These are phyloP conservation scores for Gossypium ekmanianum DNA, from an alignment of 345 rosid genomes.

Conservation along the genomic window DNA sequence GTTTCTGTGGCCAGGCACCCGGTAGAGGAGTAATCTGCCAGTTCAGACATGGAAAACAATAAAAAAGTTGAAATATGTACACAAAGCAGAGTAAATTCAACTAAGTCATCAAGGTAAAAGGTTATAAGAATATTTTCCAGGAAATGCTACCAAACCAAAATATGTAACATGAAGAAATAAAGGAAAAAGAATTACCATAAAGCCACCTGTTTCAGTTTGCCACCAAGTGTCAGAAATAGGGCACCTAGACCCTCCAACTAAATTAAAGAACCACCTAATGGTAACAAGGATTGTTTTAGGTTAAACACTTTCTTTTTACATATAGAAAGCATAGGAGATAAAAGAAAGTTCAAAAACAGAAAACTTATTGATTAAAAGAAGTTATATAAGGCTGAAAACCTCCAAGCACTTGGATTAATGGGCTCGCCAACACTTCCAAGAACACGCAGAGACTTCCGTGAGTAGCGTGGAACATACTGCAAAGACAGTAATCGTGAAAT, in stretches of 20 bases:
- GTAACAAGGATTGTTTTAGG: slow-evolving; percentile 16
- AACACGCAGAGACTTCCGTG: slow-evolving; percentile 87
- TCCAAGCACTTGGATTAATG: slow-evolving; percentile 99
- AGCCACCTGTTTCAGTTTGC: slow-evolving; percentile 99
- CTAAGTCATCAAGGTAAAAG: neutral
- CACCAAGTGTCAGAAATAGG: slow-evolving; percentile 99
- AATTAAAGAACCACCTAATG: slow-evolving; percentile 89
- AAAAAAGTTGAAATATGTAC: neutral
- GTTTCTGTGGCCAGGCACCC: slow-evolving; percentile 99
- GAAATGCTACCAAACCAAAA: neutral
- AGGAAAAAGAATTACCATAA: slow-evolving; percentile 51
- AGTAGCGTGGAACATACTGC: slow-evolving; percentile 76
- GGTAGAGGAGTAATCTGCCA: slow-evolving; percentile 93
- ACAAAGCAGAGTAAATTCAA: neutral
- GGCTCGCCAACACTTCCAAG: slow-evolving; percentile 99
- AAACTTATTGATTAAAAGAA: slow-evolving; percentile 15
- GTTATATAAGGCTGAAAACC: slow-evolving; percentile 41
- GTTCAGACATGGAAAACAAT: slow-evolving; percentile 15
- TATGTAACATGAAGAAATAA: slow-evolving; percentile 8
- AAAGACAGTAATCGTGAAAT: slow-evolving; percentile 27
- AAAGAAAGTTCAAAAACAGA: neutral
- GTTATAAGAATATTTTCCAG: neutral
- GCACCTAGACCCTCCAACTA: slow-evolving; percentile 84
- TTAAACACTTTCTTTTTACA: neutral
- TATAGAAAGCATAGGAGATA: neutral